Evolutionary conservation across 2,329 filamentous ascomycete species (phyloP).

Genomic region (Escovopsis weberi): DNA sequence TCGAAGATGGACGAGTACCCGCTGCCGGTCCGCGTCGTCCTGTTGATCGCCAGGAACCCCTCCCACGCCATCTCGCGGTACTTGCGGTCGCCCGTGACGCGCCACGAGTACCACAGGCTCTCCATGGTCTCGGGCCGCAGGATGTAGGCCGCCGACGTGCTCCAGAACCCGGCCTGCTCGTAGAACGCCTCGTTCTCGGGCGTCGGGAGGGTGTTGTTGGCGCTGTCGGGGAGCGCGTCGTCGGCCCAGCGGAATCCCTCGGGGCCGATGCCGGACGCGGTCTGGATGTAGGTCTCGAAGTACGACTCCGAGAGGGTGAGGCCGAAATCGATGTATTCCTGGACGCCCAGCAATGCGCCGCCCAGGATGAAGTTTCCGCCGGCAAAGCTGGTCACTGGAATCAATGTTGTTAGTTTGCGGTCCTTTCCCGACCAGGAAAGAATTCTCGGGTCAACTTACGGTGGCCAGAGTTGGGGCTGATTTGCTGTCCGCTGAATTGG

Average conservation of each 20-base stretch:
- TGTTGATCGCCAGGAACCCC: constrained; percentile 55
- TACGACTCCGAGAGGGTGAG: constrained; percentile 58
- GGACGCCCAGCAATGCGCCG: constrained; percentile 50
- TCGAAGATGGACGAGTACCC: constrained; percentile 53
- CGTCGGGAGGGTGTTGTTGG: constrained; percentile 28
- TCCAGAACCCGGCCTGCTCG: constrained; percentile 55
- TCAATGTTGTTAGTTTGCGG: not conserved
- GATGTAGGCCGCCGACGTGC: constrained; percentile 44
- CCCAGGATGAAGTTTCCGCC: constrained; percentile 78
- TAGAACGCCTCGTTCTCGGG: constrained; percentile 57
- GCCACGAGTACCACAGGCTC: constrained; percentile 76
- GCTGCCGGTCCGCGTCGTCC: constrained; percentile 44
- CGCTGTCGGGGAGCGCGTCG: constrained; percentile 17
- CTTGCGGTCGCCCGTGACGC: constrained; percentile 56
- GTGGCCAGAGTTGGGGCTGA: constrained; percentile 33
- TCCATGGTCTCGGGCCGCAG: constrained; percentile 73
- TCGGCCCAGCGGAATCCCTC: constrained; percentile 54
- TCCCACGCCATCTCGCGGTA: constrained; percentile 81
- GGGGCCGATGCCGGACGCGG: constrained; percentile 61
- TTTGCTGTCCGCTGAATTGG: constrained; percentile 32
- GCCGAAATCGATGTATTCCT: constrained; percentile 60
- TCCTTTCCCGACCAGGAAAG: not conserved
- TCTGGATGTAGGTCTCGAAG: constrained; percentile 55
- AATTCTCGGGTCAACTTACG: constrained; percentile 20
- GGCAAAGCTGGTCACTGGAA: constrained; percentile 60